These are phyloP conservation scores for Nelumbo lutea DNA, from an alignment of 164 flowering plant genomes.

Conservation along the genomic window DNA sequence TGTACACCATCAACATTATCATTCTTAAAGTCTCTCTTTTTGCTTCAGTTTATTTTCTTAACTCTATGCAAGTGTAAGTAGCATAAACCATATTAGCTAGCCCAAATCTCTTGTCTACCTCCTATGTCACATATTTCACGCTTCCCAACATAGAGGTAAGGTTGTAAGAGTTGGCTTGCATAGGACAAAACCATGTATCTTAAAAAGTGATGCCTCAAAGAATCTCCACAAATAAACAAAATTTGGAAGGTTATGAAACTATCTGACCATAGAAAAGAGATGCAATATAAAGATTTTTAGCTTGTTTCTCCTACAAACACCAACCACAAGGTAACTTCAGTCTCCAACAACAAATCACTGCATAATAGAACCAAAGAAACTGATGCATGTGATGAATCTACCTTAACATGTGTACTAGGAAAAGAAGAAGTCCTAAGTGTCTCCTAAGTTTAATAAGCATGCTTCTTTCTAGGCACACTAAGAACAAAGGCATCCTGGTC, in stretches of 20 bases:
- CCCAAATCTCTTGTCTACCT: too few relatives aligned
- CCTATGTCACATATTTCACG: not conserved
- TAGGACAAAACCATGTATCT: constrained; percentile 9
- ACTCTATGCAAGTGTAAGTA: too few relatives aligned
- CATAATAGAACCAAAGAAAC: not conserved
- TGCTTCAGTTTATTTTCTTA: too few relatives aligned
- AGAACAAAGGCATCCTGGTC: constrained; percentile 92
- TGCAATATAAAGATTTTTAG: constrained; percentile 63
- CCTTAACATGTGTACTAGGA: constrained; percentile 89
- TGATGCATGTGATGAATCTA: constrained; percentile 11
- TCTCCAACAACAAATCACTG: not conserved
- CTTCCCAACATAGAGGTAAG: constrained; percentile 16
- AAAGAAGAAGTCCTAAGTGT: constrained; percentile 83
- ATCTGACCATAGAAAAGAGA: constrained; percentile 74
- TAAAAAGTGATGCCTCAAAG: constrained; percentile 8
- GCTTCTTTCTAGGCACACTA: constrained; percentile 69
- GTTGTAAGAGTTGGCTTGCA: constrained; percentile 9
- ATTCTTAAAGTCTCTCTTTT: too few relatives aligned
- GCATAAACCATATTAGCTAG: too few relatives aligned
- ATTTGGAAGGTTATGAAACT: constrained; percentile 40
- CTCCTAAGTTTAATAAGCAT: constrained; percentile 78
- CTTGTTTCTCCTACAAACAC: constrained; percentile 71
- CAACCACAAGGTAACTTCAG: constrained; percentile 1
- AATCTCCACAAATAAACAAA: constrained; percentile 9
- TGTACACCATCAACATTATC: too few relatives aligned